Evolutionary conservation across 352 stramenopile species (phyloP), one percentile per base, ranked within the genome.

Genomic region (Pythium aristosporum): DNA sequence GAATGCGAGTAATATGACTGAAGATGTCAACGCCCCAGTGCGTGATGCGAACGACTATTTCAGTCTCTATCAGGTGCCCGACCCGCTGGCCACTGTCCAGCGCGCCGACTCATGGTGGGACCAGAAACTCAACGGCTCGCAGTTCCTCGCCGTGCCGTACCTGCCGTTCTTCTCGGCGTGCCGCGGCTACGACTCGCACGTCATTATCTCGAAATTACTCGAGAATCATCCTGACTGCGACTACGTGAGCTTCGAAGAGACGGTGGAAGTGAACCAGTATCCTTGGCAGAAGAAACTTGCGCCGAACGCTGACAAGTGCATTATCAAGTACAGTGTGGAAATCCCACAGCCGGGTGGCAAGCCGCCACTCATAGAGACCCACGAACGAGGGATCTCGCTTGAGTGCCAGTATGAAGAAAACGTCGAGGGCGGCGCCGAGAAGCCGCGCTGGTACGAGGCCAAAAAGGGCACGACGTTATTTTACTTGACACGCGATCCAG

Each of bases 101-200:
- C 74, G 76, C 18, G 79, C 76, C 3, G 74, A 89, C 46, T 74
- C 72, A 16, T 94, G 85, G 85, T 98, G 91, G 91, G 70, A 70
- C 20, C 73, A 88, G 13, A 79, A 96, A 36, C 65, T 92, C 0
- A 72, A 75, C 15, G 83, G 71, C 0, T 61, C 71, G 4, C 68
- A 78, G 2, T 96, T 92, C 51, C 67, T 98, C n/a, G 85, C 79
- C 7, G 73, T 99, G 21, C 90, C 96, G 2, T 99, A 99, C 65
- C 72, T 99, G 44, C 97, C 96, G 0, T 99, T 96, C 70, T 97
- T 99, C 46, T 98, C 89, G n/a, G 97, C 94, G 37, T 99, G 96
- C 60, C 78, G 93, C 16, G 95, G 92, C 8, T 99, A 96, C 71
- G 97, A 98, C 59, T 98, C 85, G 37, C 87, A 98, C 63, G 91